Evolutionary conservation across 2,329 filamentous ascomycete genomes (phyloP).

Genomic region (Fusarium nisikadoi): DNA sequence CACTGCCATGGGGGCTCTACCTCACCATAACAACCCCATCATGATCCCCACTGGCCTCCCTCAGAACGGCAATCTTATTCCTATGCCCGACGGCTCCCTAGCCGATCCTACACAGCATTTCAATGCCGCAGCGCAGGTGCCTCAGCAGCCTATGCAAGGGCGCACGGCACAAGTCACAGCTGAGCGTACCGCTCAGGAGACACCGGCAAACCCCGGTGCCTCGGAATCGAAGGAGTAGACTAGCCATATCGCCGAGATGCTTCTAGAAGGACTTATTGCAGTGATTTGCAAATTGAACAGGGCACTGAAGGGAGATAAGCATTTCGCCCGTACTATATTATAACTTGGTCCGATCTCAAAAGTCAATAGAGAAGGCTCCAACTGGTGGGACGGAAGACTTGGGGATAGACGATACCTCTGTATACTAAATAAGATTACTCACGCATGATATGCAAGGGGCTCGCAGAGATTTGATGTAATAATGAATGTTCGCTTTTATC

Average conservation of each 20-base stretch:
- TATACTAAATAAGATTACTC: constrained; percentile 35
- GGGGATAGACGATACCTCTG: constrained; percentile 43
- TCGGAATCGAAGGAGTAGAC: constrained; percentile 8
- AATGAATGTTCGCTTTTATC: not conserved
- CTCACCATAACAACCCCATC: constrained; percentile 41
- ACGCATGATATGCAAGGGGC: constrained; percentile 2
- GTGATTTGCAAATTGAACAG: constrained; percentile 6
- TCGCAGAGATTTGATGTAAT: not conserved
- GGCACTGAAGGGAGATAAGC: not conserved
- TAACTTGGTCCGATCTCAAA: constrained; percentile 12
- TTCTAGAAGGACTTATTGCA: not conserved
- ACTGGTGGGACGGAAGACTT: not conserved
- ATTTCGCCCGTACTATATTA: not conserved
- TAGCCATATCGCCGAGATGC: not conserved
- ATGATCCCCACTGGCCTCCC: constrained; percentile 33
- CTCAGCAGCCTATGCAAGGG: constrained; percentile 17
- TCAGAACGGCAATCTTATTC: constrained; percentile 25
- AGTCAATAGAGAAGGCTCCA: constrained; percentile 3
- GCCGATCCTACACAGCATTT: constrained; percentile 28
- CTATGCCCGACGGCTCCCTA: constrained; percentile 28
- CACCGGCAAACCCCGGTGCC: constrained; percentile 5
- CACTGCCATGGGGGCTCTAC: constrained; percentile 38
- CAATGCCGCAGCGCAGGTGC: constrained; percentile 2
- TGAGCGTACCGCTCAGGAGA: constrained; percentile 25
- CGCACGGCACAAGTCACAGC: constrained; percentile 5